Conservation (phyloP, 345 rosid genomes). For the Linum lewisii region DNA sequence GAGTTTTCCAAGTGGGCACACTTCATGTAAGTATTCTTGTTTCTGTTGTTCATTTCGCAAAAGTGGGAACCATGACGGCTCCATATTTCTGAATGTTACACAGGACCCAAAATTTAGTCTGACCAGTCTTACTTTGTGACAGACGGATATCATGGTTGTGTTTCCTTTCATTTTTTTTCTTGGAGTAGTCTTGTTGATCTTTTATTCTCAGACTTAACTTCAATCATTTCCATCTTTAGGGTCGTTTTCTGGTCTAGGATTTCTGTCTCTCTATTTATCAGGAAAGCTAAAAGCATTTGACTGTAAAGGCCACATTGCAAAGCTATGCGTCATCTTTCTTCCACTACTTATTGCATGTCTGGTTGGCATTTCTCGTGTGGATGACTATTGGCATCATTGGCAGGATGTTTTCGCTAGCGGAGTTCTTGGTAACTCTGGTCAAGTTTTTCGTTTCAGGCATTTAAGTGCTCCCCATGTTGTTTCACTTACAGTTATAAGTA, state of each 20-base stretch:
- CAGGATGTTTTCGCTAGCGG: constrained; percentile 41
- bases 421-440: constrained; percentile 19
- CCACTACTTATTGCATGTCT: constrained; percentile 30
- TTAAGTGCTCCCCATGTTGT: background rate
- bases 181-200: too few relatives aligned
- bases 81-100: too few relatives aligned
- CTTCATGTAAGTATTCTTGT: constrained; percentile 46
- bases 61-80: too few relatives aligned
- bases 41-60: too few relatives aligned
- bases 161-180: too few relatives aligned
- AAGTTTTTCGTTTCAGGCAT: background rate
- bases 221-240: constrained; percentile 18
- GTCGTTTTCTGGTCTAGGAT: constrained; percentile 40
- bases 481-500: constrained; percentile 8
- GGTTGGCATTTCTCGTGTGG: constrained; percentile 36
- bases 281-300: constrained; percentile 37
- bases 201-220: background rate
- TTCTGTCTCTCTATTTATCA: constrained; percentile 33
- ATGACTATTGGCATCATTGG: constrained; percentile 44
- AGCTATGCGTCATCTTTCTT: constrained; percentile 28
- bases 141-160: too few relatives aligned
- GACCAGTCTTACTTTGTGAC: too few relatives aligned
- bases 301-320: constrained; percentile 33
- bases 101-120: too few relatives aligned
- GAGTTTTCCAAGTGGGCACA: constrained; percentile 90